Evolutionary conservation across 2,329 filamentous ascomycete species (phyloP), one percentile per base, ranked within the genome.

Genomic region (Chaetomiaceae sp.): DNA sequence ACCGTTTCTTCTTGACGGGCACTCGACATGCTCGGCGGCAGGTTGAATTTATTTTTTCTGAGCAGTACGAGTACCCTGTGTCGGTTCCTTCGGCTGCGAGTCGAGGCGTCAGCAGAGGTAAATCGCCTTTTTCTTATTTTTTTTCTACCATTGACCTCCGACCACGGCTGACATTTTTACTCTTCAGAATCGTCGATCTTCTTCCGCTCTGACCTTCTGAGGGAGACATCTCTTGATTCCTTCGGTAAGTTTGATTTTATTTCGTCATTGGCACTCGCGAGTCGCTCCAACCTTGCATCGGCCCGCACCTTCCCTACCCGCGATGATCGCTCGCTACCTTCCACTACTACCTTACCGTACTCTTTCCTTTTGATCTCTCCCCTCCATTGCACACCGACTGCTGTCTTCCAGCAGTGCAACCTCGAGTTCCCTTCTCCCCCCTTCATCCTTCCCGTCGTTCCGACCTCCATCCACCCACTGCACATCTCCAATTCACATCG

Each of bases 1-100:
- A 48, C 3, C 19, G 14, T 27, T 25, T 39, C 20, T 29, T 38
- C n/a, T 15, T 20, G 34, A 39, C 36, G 33, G 25, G 36, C 34
- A 15, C 14, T 40, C 6, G 11, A 19, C 17, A 39, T 20, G 25
- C 23, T 22, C n/a, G 11, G 12, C 25, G 6, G 25, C 25, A 39
- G 46, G 25, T 48, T 23, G 36, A 22, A 23, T 48, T 23, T 22
- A 31, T 40, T 22, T 20, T 49, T 49, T 37, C 36, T 49, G 37
- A 6, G 19, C 25, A 12, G 15, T 15, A 17, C 36, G 17, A 12
- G 15, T 19, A 17, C 36, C 17, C 14, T 19, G 36, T 34, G 19
- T 7, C 15, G 12, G 37, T 25, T 27, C 8, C 14, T 17, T 34
- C 12, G 37, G 22, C 20, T 27, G 45, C 33, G 4, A 6, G 7